Evolutionary conservation across 768 basidiomycete genomes (phyloP), one percentile per base, ranked within the genome.

Genomic region (Phanerodontia chrysosporium): DNA sequence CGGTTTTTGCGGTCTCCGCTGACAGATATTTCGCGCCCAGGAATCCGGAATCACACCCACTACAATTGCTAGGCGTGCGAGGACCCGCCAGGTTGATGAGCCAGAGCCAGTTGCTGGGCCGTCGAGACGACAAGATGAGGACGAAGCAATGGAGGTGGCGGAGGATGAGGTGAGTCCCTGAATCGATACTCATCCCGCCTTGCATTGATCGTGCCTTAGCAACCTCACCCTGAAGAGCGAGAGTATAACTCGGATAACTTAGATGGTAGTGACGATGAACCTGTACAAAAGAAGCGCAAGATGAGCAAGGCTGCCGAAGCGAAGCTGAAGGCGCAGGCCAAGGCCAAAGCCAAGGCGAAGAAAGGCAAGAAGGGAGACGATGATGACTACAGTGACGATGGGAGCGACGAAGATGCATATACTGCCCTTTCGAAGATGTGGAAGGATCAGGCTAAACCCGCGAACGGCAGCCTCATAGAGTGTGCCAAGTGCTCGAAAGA

Each of bases 401-500:
- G 67, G 49, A 64, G 80, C 21, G 76, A 80, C 12, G 83, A 87
- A 13, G 85, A 85, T 58, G 79, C 83, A n/a, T 89, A 89, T 63
- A 85, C 75, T 3, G 85, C 85, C 8, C 70, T 84, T 12, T 85
- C 85, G 10, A 86, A 80, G 67, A 76, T 76, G 49, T 64, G 64
- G 73, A 64, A 68, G 69, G 64, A 73, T 62, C 49, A 63, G 18
- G 63, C 70, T 0, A 87, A 87, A 59, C 90, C 89, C 0, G 76
- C 87, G 2, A 78, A 87, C 3, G 96, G 96, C 0, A 85, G 84
- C 62, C 89, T 95, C 57, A 86, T 86, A 63, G 75, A 80, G 7
- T 99, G 97, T 68, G 90, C 85, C 1, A 80, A 81, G 56, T 99
- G 96, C 70, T 78, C 80, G 52, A 87, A 89, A 59, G 84, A 87